Base-by-base conservation (phyloP, 805 yeast genomes). In the Kodamaea hsintzibuensis region DNA sequence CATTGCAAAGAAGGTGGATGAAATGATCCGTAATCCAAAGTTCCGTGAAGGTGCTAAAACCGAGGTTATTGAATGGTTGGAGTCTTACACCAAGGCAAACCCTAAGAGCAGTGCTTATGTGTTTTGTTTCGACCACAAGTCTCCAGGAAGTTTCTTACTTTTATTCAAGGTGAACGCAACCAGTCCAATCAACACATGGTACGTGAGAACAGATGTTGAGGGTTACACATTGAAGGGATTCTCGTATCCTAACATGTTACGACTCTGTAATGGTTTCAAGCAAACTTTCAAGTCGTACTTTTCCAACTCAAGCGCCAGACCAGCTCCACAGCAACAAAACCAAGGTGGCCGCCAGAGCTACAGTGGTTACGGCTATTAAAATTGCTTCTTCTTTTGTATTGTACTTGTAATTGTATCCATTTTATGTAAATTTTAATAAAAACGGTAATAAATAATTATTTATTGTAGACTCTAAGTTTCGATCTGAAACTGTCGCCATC, bases 221-320 rank as follows among this genome's bases (percentile, higher is more conserved):
- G 98, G 98, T 2, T 93, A 83, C 65, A 85, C 83, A 64, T 76
- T 95, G 66, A 85, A 84, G 67, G 86, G 86, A 13, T 89, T 88
- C 65, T 81, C 84, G 27, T 95, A 95, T 67, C 93, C 97, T n/a
- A 91, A 88, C 69, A 91, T 93, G 79, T 84, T 84, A 58, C 82
- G 87, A 54, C 79, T 95, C 63, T 89, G 97, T 75, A 95, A 95
- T 65, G 99, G 99, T 14, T 95, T 95, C 84, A 95, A 95, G 77
- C 88, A 86, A 57, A 72, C 77, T 9, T 74, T 71, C 62, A 76
- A 75, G 65, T 64, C 71, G 35, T 69, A 68, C 52, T 66, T 71
- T 18, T 62, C 64, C 43, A 60, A 55, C 48, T 51, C 58, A 25
- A 58, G 57, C 43, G 42, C 61, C n/a, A 55, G 64, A 44, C 58